phyloP scores from a whole-genome alignment of 140 eudicot genomes.

The Oenanthe javanica region DNA sequence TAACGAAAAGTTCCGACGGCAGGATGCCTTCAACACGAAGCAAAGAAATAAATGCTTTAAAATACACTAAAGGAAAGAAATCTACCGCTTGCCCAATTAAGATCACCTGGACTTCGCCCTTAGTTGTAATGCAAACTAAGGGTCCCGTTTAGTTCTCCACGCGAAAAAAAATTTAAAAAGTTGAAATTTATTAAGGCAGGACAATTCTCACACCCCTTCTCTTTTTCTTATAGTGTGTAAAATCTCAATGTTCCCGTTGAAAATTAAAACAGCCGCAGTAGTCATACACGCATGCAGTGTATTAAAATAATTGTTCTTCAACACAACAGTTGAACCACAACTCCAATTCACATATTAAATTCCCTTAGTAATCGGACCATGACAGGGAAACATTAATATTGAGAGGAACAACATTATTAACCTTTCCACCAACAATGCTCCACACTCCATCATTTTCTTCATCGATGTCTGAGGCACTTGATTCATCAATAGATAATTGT shows the following conservation, averaged over 20 bases:
- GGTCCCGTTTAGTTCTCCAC: background rate
- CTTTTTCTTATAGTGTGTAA: background rate
- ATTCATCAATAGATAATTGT: constrained; percentile 48
- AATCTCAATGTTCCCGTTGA: background rate
- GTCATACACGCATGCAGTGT: background rate
- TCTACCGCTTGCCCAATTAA: background rate
- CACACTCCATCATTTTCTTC: constrained; percentile 77
- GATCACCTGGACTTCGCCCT: background rate
- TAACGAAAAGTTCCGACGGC: constrained; percentile 63
- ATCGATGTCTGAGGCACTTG: constrained; percentile 56
- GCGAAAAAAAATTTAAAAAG: background rate
- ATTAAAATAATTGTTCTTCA: background rate
- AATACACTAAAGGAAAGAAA: background rate
- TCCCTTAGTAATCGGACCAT: background rate
- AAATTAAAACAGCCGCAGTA: background rate
- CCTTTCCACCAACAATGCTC: constrained; percentile 91
- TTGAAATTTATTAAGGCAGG: background rate
- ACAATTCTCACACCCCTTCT: background rate
- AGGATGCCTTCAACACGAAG: constrained; percentile 42
- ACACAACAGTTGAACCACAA: background rate
- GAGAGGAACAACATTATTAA: constrained; percentile 16
- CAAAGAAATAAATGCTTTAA: background rate
- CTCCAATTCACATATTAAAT: background rate
- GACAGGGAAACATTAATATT: background rate
- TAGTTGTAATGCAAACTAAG: background rate